phyloP scores from a whole-genome alignment of 208 protist species.

The Leishmania tarentolae region DNA sequence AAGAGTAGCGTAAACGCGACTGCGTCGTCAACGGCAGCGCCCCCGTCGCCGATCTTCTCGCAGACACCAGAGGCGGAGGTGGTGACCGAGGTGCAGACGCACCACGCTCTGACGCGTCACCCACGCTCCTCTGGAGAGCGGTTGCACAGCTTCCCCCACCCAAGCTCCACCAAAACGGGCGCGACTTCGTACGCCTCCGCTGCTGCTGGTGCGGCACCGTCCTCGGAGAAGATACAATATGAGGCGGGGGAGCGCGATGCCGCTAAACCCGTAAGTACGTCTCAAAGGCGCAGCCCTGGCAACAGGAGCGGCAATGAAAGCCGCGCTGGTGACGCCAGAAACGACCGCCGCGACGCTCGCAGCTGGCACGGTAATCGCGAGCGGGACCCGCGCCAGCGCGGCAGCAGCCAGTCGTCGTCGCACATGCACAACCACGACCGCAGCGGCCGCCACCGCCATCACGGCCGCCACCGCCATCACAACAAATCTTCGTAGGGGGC shows the following conservation, averaged over 20 bases:
- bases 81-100: slow-evolving; percentile 15
- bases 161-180: background rate
- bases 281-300: background rate
- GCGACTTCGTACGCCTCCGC: background rate
- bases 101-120: background rate
- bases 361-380: background rate
- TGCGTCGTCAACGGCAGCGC: slow-evolving; percentile 3
- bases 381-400: background rate
- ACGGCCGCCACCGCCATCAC: background rate
- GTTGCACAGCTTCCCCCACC: background rate
- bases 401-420: background rate
- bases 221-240: background rate
- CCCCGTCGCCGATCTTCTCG: background rate
- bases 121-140: background rate
- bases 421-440: background rate
- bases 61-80: slow-evolving; percentile 15
- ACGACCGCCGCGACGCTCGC: background rate
- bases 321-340: background rate
- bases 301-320: background rate
- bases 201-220: background rate
- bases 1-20: background rate
- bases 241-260: background rate
- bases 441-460: background rate
- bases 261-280: background rate
- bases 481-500: background rate